phyloP scores from a whole-genome alignment of 805 yeast genomes.

The Yamadazyma scolyti region DNA sequence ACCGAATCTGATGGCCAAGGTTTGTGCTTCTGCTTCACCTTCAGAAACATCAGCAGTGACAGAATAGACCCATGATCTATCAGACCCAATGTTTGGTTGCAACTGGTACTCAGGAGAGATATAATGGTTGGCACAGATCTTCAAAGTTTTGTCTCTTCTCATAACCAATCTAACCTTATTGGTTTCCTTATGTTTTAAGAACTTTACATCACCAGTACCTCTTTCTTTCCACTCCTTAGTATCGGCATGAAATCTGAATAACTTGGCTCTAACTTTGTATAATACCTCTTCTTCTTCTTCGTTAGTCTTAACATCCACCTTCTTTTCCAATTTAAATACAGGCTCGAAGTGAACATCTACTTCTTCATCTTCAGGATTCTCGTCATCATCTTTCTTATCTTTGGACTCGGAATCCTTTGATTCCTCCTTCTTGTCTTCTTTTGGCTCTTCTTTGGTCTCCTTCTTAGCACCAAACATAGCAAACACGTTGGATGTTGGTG shows the following conservation, averaged over 20 bases:
- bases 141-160: slow-evolving; percentile 99
- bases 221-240: slow-evolving; percentile 97
- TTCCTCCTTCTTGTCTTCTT: slow-evolving; percentile 26
- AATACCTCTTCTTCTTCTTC: slow-evolving; percentile 30
- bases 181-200: slow-evolving; percentile 81
- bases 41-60: slow-evolving; percentile 94
- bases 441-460: slow-evolving; percentile 51
- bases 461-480: slow-evolving; percentile 94
- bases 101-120: slow-evolving; percentile 77
- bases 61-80: slow-evolving; percentile 96
- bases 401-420: slow-evolving; percentile 29
- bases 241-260: slow-evolving; percentile 84
- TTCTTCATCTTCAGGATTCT: slow-evolving; percentile 56
- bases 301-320: slow-evolving; percentile 91
- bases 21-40: slow-evolving; percentile 93
- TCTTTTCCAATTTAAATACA: slow-evolving; percentile 86
- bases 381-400: slow-evolving; percentile 48
- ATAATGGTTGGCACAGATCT: slow-evolving; percentile 96
- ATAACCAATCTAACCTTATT: slow-evolving; percentile 86
- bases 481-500: slow-evolving; percentile 81
- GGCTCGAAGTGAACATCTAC: slow-evolving; percentile 96
- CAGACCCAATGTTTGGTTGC: slow-evolving; percentile 93
- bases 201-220: slow-evolving; percentile 98
- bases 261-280: slow-evolving; percentile 84
- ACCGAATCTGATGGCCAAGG: slow-evolving; percentile 94